Conservation (phyloP, 2,329 filamentous ascomycete species). For the Myriosclerotinia duriaeana region DNA sequence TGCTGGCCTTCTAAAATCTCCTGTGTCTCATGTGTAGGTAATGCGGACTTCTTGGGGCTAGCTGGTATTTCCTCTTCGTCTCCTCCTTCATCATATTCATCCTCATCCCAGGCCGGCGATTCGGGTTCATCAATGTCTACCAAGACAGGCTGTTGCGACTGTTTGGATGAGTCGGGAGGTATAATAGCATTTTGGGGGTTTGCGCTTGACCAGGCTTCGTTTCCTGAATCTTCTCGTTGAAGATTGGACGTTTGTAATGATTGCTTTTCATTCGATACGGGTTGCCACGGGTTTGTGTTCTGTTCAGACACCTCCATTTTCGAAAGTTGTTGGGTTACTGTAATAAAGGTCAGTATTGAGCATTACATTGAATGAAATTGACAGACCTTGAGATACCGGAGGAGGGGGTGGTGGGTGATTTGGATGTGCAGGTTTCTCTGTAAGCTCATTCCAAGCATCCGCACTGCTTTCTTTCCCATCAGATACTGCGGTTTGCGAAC, state of each 20-base stretch:
- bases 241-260: conserved; percentile 28
- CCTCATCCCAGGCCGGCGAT: conserved; percentile 41
- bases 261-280: conserved; percentile 31
- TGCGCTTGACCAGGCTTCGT: conserved; percentile 35
- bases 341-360: conserved; percentile 7
- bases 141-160: conserved; percentile 30
- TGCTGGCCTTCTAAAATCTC: conserved; percentile 36
- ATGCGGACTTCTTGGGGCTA: conserved; percentile 23
- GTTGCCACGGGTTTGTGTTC: conserved; percentile 40
- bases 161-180: neutral
- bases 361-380: neutral
- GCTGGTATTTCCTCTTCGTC: conserved; percentile 4
- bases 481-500: conserved; percentile 22
- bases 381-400: conserved; percentile 30
- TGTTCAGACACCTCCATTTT: conserved; percentile 34
- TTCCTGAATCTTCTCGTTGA: conserved; percentile 34
- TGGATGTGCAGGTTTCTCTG: conserved; percentile 27
- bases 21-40: conserved; percentile 26
- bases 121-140: conserved; percentile 38
- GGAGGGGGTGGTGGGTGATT: conserved; percentile 28
- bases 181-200: neutral
- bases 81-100: conserved; percentile 28
- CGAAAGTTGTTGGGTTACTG: conserved; percentile 32
- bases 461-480: conserved; percentile 36
- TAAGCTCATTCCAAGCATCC: conserved; percentile 34